A percentile compares a stretch with the other conserved stretches of the same genome.
These are phyloP conservation scores for Chloropicon primus DNA, from an alignment of 139 green algal genomes.

Conservation along the genomic window DNA sequence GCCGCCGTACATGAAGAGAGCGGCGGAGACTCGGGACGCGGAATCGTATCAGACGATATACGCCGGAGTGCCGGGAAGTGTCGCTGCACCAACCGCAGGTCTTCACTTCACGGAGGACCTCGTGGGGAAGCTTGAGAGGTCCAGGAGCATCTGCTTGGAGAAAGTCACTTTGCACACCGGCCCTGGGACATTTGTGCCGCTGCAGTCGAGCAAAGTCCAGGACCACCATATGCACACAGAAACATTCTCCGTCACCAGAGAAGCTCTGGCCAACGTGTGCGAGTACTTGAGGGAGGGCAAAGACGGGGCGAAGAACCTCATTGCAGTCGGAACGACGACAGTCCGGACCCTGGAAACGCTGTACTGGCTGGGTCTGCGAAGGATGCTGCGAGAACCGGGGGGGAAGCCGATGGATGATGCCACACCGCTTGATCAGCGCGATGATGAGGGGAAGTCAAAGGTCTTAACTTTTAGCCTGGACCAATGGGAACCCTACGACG, in stretches of 20 bases:
- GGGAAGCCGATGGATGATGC: too few relatives aligned
- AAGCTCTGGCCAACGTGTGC: background rate
- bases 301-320: background rate
- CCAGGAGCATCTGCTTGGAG: background rate
- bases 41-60: conserved; percentile 11
- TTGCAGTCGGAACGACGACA: conserved; percentile 11
- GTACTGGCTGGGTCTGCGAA: conserved; percentile 6
- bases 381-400: too few relatives aligned
- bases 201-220: background rate
- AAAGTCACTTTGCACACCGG: conserved; percentile 10
- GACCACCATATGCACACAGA: conserved; percentile 11
- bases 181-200: conserved; percentile 3
- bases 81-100: conserved; percentile 9
- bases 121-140: background rate
- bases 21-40: background rate
- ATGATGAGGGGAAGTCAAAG: too few relatives aligned
- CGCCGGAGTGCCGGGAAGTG: background rate
- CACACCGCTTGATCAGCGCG: too few relatives aligned
- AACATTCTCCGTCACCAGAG: background rate
- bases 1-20: conserved; percentile 1
- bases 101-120: conserved; percentile 11
- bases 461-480: background rate
- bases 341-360: conserved; percentile 6
- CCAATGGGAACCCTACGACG: background rate
- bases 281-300: background rate